Percentiles rank a stretch among this genome's conserved stretches.
phyloP scores from a whole-genome alignment of 176 grass and related monocot species.

The Saccharum officinarum region DNA sequence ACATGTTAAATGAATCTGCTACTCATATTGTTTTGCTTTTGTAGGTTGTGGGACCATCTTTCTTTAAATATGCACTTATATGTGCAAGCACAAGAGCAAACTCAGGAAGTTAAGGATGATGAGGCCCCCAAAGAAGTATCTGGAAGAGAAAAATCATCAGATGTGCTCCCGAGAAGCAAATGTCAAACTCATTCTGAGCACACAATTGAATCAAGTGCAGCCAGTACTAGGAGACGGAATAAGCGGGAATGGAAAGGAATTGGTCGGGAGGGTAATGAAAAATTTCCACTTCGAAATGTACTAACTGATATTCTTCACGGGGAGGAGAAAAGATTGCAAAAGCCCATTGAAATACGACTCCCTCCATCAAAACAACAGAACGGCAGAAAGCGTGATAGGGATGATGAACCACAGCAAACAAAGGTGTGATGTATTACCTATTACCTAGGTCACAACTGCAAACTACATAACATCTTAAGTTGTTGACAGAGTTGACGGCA shows the following conservation, averaged over 20 bases:
- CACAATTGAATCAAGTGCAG: slow-evolving; percentile 49
- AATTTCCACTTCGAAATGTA: slow-evolving; percentile 83
- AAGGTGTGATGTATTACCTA: slow-evolving; percentile 54
- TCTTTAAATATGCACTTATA: slow-evolving; percentile 69
- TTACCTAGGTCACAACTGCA: neutral
- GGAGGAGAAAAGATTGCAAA: slow-evolving; percentile 63
- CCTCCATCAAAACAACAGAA: slow-evolving; percentile 47
- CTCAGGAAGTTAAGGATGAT: slow-evolving; percentile 35
- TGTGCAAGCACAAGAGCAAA: slow-evolving; percentile 41
- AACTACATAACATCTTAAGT: neutral
- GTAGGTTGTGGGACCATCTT: slow-evolving; percentile 90
- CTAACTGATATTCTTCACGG: slow-evolving; percentile 74
- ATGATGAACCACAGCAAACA: slow-evolving; percentile 62
- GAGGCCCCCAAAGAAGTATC: slow-evolving; percentile 38
- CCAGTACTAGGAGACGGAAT: slow-evolving; percentile 45
- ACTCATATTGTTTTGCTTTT: neutral
- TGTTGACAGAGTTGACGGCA: slow-evolving; percentile 10
- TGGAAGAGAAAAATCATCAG: slow-evolving; percentile 36
- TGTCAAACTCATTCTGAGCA: slow-evolving; percentile 42
- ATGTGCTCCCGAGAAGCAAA: slow-evolving; percentile 37
- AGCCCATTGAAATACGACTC: slow-evolving; percentile 38
- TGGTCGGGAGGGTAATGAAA: slow-evolving; percentile 40
- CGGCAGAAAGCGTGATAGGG: slow-evolving; percentile 63
- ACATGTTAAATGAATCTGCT: slow-evolving; percentile 2
- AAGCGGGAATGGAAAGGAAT: slow-evolving; percentile 77